Percentiles rank a stretch among this genome's conserved stretches.
These are phyloP conservation scores for Mortierella sp. DNA, from an alignment of 371 early-diverging fungal genomes.

Conservation along the genomic window DNA sequence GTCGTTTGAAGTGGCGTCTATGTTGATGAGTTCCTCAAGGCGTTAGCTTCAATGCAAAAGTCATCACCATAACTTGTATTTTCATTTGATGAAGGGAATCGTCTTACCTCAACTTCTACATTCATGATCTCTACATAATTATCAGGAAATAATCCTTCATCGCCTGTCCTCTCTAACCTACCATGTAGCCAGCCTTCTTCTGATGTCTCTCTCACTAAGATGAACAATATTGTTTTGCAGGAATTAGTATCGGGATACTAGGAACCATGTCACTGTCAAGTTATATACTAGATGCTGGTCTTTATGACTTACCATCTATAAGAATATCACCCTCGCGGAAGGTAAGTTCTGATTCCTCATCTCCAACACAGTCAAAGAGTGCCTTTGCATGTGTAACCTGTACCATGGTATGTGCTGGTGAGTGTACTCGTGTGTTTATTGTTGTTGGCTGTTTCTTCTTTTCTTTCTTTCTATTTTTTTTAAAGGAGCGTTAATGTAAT, in stretches of 20 bases:
- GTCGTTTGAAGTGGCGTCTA: not conserved
- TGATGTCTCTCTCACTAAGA: slow-evolving; percentile 58
- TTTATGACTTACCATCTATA: slow-evolving; percentile 60
- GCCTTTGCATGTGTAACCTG: slow-evolving; percentile 61
- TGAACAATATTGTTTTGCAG: not conserved
- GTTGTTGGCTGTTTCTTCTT: not conserved
- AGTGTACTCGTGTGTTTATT: not conserved
- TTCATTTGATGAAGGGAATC: not conserved
- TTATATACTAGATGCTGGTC: no score
- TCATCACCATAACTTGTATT: not conserved
- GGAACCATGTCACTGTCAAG: not conserved
- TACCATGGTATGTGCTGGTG: slow-evolving; percentile 18
- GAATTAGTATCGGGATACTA: not conserved
- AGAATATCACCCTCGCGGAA: slow-evolving; percentile 71
- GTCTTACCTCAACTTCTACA: slow-evolving; percentile 22
- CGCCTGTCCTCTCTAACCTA: slow-evolving; percentile 59
- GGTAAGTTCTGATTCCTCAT: slow-evolving; percentile 69
- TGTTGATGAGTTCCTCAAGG: not conserved
- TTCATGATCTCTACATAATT: slow-evolving; percentile 66
- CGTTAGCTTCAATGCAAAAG: not conserved
- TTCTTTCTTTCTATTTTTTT: not conserved
- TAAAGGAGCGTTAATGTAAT: not conserved
- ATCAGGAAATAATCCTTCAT: slow-evolving; percentile 67
- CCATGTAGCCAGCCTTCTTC: slow-evolving; percentile 75
- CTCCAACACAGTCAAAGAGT: slow-evolving; percentile 73